These are phyloP conservation scores for Peniophora sp. DNA, from an alignment of 1,284 basidiomycete species.

Conservation along the genomic window DNA sequence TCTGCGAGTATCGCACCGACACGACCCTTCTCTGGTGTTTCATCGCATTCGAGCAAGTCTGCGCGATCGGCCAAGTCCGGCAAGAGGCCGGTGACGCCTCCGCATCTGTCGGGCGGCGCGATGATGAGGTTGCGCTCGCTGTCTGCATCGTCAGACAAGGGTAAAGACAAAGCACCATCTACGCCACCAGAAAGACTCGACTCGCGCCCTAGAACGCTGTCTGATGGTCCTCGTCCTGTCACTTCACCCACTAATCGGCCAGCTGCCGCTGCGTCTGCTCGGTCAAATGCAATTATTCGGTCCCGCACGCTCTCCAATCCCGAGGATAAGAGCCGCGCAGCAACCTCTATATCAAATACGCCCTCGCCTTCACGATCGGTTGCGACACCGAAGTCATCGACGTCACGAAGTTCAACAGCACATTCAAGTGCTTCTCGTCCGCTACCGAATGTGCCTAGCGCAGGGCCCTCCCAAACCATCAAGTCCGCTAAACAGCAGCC, in stretches of 20 bases:
- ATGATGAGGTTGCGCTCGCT: slow-evolving; percentile 5
- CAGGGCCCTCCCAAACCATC: too few species aligned
- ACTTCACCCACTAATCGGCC: background rate
- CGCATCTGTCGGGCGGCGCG: slow-evolving; percentile 1
- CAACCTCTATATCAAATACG: too few species aligned
- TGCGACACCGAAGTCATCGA: too few species aligned
- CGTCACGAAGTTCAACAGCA: too few species aligned
- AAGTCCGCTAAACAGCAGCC: too few species aligned
- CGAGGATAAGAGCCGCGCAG: background rate
- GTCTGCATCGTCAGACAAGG: slow-evolving; percentile 7
- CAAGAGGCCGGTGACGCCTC: background rate
- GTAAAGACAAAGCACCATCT: background rate
- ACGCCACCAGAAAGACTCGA: background rate
- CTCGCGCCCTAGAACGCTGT: slow-evolving; percentile 5
- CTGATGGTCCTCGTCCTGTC: background rate
- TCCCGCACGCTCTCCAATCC: background rate
- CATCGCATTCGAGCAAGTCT: background rate
- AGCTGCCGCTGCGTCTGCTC: background rate
- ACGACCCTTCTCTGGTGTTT: background rate
- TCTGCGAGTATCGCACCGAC: background rate
- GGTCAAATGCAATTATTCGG: background rate
- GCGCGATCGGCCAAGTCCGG: slow-evolving; percentile 1
- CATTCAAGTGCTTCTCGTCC: too few species aligned
- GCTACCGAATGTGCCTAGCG: too few species aligned
- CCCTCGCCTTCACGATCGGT: too few species aligned